A percentile compares a stretch with the other conserved stretches of the same genome.
These are phyloP conservation scores for Penicillium sclerotigenum DNA, from an alignment of 2,329 filamentous ascomycete species.

Conservation along the genomic window DNA sequence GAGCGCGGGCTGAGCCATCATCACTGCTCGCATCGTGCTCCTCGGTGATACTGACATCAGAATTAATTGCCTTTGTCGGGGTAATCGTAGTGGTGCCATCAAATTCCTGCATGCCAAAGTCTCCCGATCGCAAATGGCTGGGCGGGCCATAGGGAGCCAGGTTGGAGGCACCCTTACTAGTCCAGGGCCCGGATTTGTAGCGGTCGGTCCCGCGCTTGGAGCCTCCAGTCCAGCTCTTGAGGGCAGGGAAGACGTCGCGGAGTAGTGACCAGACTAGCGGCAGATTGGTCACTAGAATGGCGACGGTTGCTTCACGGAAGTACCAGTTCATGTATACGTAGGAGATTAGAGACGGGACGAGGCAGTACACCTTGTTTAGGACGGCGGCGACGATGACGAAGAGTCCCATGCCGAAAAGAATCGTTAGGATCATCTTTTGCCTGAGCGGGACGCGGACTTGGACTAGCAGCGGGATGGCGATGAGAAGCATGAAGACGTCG, in stretches of 20 bases:
- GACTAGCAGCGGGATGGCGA: slow-evolving; percentile 44
- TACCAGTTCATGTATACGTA: slow-evolving; percentile 50
- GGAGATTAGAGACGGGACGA: slow-evolving; percentile 41
- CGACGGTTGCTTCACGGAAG: slow-evolving; percentile 46
- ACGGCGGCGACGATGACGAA: slow-evolving; percentile 51
- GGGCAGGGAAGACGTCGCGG: slow-evolving; percentile 46
- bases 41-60: slow-evolving; percentile 30
- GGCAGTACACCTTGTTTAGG: slow-evolving; percentile 50
- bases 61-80: slow-evolving; percentile 27
- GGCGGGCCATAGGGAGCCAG: slow-evolving; percentile 28
- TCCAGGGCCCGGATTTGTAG: slow-evolving; percentile 34
- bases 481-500: slow-evolving; percentile 43
- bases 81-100: slow-evolving; percentile 25
- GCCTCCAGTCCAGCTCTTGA: slow-evolving; percentile 42
- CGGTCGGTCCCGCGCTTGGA: slow-evolving; percentile 34
- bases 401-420: slow-evolving; percentile 46
- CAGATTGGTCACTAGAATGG: slow-evolving; percentile 51
- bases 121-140: slow-evolving; percentile 28
- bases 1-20: slow-evolving; percentile 36
- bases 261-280: slow-evolving; percentile 53
- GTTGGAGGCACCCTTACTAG: slow-evolving; percentile 28
- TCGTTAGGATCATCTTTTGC: slow-evolving; percentile 43
- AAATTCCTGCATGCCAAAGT: slow-evolving; percentile 34
- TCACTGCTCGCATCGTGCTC: slow-evolving; percentile 34
- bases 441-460: slow-evolving; percentile 41